Evolutionary conservation across 306 rosid species (phyloP).

Genomic region (Pyrus bretschneideri): DNA sequence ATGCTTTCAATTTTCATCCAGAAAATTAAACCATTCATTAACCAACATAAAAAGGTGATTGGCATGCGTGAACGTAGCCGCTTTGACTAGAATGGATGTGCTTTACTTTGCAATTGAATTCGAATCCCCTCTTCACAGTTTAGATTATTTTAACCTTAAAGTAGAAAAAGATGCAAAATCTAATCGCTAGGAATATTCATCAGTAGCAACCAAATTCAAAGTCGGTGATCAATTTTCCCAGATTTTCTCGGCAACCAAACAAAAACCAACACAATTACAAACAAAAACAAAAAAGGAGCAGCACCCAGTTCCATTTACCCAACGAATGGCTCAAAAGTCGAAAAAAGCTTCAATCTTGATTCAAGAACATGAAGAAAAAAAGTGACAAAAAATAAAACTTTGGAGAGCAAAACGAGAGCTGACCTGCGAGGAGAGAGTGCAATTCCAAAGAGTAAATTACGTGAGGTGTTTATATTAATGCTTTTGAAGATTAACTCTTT

Average conservation of each 20-base stretch:
- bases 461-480: background rate
- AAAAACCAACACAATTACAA: background rate
- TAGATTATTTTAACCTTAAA: too few species aligned
- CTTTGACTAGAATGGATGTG: too few species aligned
- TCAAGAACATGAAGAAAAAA: background rate
- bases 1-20: too few species aligned
- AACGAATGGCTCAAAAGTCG: background rate
- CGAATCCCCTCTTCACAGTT: too few species aligned
- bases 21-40: too few species aligned
- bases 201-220: background rate
- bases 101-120: too few species aligned
- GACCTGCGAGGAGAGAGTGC: slow-evolving; percentile 2
- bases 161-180: background rate
- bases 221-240: background rate
- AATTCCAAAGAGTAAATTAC: background rate
- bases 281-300: background rate
- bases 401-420: background rate
- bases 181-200: background rate
- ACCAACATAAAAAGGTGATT: background rate
- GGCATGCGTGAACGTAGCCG: too few species aligned
- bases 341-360: background rate
- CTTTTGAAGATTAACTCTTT: background rate
- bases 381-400: background rate
- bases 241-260: background rate
- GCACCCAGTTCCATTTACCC: background rate